Percentiles rank a stretch among this genome's conserved stretches.
Conservation (phyloP, 1,139 yeast species). For the Suhomyces bribrorum region DNA sequence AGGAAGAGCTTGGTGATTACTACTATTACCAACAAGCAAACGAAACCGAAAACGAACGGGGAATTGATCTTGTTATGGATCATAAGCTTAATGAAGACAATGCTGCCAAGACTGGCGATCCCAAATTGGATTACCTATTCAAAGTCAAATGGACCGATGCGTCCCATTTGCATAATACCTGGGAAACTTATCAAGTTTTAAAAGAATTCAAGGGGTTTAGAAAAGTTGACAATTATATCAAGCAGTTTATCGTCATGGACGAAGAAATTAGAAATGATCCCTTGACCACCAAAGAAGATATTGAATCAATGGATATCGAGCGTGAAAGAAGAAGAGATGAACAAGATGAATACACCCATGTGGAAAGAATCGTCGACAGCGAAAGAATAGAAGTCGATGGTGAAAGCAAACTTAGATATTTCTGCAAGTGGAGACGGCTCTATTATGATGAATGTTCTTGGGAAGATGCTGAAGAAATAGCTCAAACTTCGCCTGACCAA, state of each 20-base stretch:
- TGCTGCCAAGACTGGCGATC: slow-evolving; percentile 47
- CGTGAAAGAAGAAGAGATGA: slow-evolving; percentile 83
- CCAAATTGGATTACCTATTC: slow-evolving; percentile 62
- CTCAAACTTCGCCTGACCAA: slow-evolving; percentile 77
- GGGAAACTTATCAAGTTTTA: slow-evolving; percentile 75
- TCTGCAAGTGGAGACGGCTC: slow-evolving; percentile 90
- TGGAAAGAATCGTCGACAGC: slow-evolving; percentile 87
- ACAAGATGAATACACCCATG: slow-evolving; percentile 77
- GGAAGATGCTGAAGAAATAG: slow-evolving; percentile 92
- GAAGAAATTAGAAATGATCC: slow-evolving; percentile 78
- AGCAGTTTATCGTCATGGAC: slow-evolving; percentile 71
- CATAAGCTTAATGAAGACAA: slow-evolving; percentile 46
- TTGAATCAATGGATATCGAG: slow-evolving; percentile 91
- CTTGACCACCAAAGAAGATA: slow-evolving; percentile 79
- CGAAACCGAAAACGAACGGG: slow-evolving; percentile 41
- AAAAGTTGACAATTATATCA: slow-evolving; percentile 86
- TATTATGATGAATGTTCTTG: slow-evolving; percentile 96
- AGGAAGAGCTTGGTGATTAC: slow-evolving; percentile 36
- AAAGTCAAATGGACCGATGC: slow-evolving; percentile 84
- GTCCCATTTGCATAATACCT: slow-evolving; percentile 92
- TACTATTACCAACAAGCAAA: slow-evolving; percentile 40
- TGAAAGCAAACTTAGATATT: slow-evolving; percentile 69
- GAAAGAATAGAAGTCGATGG: slow-evolving; percentile 70
- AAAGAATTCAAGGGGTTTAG: slow-evolving; percentile 70
- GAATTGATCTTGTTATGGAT: slow-evolving; percentile 56